Base-by-base conservation (phyloP, 306 rosid genomes). In the Cyamopsis tetragonoloba region DNA sequence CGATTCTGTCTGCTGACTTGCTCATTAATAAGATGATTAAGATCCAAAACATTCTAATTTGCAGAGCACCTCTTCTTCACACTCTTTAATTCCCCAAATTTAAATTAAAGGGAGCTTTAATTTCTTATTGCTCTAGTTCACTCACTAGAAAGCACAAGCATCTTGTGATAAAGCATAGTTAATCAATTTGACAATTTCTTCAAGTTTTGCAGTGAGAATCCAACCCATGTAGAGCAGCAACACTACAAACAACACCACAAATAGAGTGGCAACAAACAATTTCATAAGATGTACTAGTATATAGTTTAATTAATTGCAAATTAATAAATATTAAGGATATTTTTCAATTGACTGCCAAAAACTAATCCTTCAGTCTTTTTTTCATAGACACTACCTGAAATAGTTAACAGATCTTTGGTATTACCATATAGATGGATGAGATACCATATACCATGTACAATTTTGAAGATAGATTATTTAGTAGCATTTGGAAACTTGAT, bases 201-300 rank as follows among this genome's bases (percentile, higher is more conserved):
- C 72, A 67, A 4, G 8, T 60, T 56, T 79, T 38, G 37, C 37
- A 22, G 14, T 6, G 64, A 47, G 77, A 57, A 46, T 63, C 74
- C 46, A 63, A 69, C 32, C 65, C 31, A 19, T 69, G 32, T 26
- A 74, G 34, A 3, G 37, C 53, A 38, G 59, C 55, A 64, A 57
- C 60, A 56, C 74, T 64, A 27, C 66, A 53, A n/a, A 28, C 2
- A 27, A 48, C 59, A 70, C 28, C 59, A 70, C 28, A 37, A 69
- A 24, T 71, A 50, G 49, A 75, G 37, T 22, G 6, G 32, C 49
- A 27, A 31, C 50, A 22, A 49, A n/a, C n/a, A n/a, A n/a, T n/a
- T n/a, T 63, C 13, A 64, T 18, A 70, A 62, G 13, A 42, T 62
- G 42, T 32, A 41, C 10, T n/a, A n/a, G n/a, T n/a, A n/a, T n/a